phyloP scores from a whole-genome alignment of 169 alveolate genomes.

The Plasmodium inui region DNA sequence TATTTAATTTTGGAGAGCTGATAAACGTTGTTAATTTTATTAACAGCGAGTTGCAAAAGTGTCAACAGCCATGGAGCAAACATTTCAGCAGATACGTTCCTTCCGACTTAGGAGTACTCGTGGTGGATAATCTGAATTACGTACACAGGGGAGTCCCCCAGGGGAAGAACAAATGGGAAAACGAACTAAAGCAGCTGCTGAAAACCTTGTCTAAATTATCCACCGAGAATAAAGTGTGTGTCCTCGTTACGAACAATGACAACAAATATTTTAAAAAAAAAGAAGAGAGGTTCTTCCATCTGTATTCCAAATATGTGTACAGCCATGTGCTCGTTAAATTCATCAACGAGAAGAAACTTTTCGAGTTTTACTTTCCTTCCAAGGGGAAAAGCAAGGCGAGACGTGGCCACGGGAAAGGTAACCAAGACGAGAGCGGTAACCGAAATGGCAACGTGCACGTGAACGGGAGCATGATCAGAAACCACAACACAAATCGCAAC shows the following conservation, averaged over 20 bases:
- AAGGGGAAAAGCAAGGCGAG: neutral
- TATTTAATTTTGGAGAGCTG: slow-evolving; percentile 54
- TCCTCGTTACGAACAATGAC: slow-evolving; percentile 35
- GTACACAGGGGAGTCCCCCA: neutral
- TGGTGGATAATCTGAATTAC: slow-evolving; percentile 55
- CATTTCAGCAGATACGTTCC: slow-evolving; percentile 61
- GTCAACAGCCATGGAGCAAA: neutral
- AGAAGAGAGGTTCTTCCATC: slow-evolving; percentile 5
- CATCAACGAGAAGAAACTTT: slow-evolving; percentile 29
- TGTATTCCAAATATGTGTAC: slow-evolving; percentile 44
- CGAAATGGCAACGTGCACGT: neutral
- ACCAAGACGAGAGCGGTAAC: neutral
- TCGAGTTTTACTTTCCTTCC: slow-evolving; percentile 16
- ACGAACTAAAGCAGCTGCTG: neutral
- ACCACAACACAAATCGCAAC: neutral
- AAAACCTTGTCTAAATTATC: slow-evolving; percentile 21
- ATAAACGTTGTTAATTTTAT: slow-evolving; percentile 32
- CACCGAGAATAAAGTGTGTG: slow-evolving; percentile 29
- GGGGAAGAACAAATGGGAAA: neutral
- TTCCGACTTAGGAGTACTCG: slow-evolving; percentile 33
- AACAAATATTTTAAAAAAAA: slow-evolving; percentile 38
- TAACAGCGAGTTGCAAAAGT: slow-evolving; percentile 22
- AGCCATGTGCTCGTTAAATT: slow-evolving; percentile 18
- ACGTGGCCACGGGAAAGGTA: neutral
- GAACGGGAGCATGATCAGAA: no score